These are phyloP conservation scores for Hagleromyces aurorensis DNA, from an alignment of 805 yeast genomes.

Conservation along the genomic window DNA sequence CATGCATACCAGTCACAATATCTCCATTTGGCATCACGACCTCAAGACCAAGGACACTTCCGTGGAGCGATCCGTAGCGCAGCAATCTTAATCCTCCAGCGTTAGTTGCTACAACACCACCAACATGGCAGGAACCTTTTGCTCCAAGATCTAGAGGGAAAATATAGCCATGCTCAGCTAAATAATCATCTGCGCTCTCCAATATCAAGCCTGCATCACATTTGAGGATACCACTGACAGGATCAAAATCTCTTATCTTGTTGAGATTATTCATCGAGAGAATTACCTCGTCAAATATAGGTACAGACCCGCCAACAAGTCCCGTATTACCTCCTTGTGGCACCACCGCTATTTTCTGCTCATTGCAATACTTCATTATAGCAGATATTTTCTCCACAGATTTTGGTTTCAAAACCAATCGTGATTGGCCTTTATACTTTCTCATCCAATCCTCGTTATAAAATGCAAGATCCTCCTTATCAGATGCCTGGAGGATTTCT, in stretches of 20 bases:
- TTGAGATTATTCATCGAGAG: slow-evolving; percentile 63
- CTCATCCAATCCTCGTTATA: slow-evolving; percentile 93
- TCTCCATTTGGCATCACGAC: slow-evolving; percentile 91
- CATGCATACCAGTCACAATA: slow-evolving; percentile 66
- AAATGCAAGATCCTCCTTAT: slow-evolving; percentile 53
- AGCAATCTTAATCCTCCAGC: slow-evolving; percentile 90
- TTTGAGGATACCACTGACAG: slow-evolving; percentile 74
- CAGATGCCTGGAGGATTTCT: slow-evolving; percentile 39
- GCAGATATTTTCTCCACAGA: slow-evolving; percentile 67
- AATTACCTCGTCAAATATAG: slow-evolving; percentile 85
- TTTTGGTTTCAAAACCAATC: slow-evolving; percentile 74
- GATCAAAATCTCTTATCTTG: slow-evolving; percentile 74
- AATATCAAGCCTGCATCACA: slow-evolving; percentile 87
- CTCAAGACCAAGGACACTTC: slow-evolving; percentile 83
- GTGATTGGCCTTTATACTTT: slow-evolving; percentile 83
- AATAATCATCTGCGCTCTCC: slow-evolving; percentile 71
- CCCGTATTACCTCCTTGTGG: slow-evolving; percentile 99
- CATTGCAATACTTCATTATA: slow-evolving; percentile 75
- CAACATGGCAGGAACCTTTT: slow-evolving; percentile 92
- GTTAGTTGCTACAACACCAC: slow-evolving; percentile 91
- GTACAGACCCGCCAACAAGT: slow-evolving; percentile 88
- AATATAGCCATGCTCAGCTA: slow-evolving; percentile 77
- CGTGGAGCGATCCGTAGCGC: slow-evolving; percentile 89
- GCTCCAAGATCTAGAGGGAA: slow-evolving; percentile 95
- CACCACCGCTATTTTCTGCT: slow-evolving; percentile 68